These are phyloP conservation scores for Populus nigra DNA, from an alignment of 345 rosid genomes.

Conservation along the genomic window DNA sequence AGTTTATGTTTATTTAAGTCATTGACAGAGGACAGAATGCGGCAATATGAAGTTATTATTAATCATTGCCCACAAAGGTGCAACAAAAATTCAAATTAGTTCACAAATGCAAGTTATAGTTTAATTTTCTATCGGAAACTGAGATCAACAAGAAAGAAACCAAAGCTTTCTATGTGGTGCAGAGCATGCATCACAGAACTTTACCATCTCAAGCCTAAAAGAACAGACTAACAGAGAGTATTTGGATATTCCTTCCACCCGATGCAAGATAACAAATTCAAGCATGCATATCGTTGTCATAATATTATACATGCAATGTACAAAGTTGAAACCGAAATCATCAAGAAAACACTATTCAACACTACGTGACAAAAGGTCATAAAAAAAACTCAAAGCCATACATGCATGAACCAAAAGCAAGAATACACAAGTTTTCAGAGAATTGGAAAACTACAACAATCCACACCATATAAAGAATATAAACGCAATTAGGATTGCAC, in stretches of 20 bases:
- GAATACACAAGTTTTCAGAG: neutral
- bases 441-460: neutral
- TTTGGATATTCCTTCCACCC: neutral
- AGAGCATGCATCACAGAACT: neutral
- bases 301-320: neutral
- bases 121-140: neutral
- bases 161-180: neutral
- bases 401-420: constrained; percentile 7
- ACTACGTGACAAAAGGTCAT: neutral
- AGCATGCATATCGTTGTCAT: neutral
- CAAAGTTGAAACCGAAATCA: neutral
- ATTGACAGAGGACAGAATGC: neutral
- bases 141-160: neutral
- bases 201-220: neutral
- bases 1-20: neutral
- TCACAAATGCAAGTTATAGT: neutral
- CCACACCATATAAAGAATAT: neutral
- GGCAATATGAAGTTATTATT: neutral
- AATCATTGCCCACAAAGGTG: neutral
- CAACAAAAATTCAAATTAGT: neutral
- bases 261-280: neutral
- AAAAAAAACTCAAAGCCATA: neutral
- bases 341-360: neutral
- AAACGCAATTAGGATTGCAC: neutral
- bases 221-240: neutral